Evolutionary conservation across 2,329 filamentous ascomycete genomes (phyloP), one percentile per base, ranked within the genome.

Genomic region (Aspergillus pseudoterreus): DNA sequence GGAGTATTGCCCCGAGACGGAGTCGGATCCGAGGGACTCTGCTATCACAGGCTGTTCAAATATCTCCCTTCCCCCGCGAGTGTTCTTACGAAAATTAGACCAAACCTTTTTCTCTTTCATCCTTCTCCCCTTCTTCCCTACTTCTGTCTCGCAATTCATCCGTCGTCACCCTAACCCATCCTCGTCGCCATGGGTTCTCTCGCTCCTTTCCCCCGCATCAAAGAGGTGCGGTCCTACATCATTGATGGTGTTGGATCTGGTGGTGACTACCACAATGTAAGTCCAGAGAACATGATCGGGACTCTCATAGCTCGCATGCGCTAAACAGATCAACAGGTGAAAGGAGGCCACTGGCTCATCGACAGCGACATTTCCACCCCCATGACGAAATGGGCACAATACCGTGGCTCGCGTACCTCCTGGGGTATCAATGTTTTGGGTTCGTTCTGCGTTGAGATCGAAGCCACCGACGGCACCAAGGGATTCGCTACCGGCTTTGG

Each of bases 371-470:
- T 96, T 68, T 91, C 92, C 1, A 96, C 91, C 1, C 92, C 92
- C 6, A 95, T 92, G 82, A 92, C 90, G 45, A 82, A 84, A 71
- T 96, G 92, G 82, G 88, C 94, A 58, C 78, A 92, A 62, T 96
- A 95, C 73, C 85, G 91, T 59, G 83, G 86, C 55, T 96, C 91
- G 35, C 82, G 92, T 62, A 96, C 91, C 11, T 91, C 86, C 69
- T 96, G 90, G 89, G 92, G 92, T 35, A 96, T 96, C 79, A 96
- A 96, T 63, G 91, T 96, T 6, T 76, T 96, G 22, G 92, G 92
- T 2, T 95, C 91, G 0, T 95, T 96, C 74, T 87, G 91, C 62
- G 82, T 96, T 6, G 91, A 96, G 73, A 84, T 96, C 50, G 90
- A 95, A 71, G 88, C 88, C 14, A 86, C 82, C 6, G 90, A 96